Evolutionary conservation across 345 rosid genomes (phyloP), one percentile per base, ranked within the genome.

Genomic region (Citrus mangshanensis): DNA sequence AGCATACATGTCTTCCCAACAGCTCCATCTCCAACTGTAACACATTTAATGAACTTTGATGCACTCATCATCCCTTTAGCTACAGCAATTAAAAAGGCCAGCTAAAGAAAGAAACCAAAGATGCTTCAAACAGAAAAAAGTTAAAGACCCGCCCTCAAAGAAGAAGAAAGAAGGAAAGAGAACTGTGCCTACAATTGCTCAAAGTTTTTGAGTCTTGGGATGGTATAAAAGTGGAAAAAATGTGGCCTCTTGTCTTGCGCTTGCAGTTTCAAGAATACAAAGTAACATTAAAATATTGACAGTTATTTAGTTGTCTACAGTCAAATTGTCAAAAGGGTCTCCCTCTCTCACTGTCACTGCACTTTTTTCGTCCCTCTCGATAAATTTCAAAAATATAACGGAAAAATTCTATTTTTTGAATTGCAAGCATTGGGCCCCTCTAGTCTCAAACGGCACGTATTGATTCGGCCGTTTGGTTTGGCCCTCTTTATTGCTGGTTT

Each of bases 1-100:
- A 96, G 99, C 99, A 94, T 96, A 86, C 98, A 96, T n/a, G 99
- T 96, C 87, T 96, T 96, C 58, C 99, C 99, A 32, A 96, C 99
- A 86, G 98, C 99, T 82, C 99, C 99, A 84, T 96, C 99, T 81
- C 99, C 99, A 73, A 96, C 99, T 1, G 99, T 94, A 71, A 96
- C 99, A 82, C 99, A 96, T 86, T 96, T 96, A 54, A 96, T 94
- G 92, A 96, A 96, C 94, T 89, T 96, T 1, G 98, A 92, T 85
- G 91, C 98, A 74, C 93, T 96, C 99, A 94, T 95, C 76, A 68
- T 87, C 84, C 46, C 60, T 79, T 76, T 32, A 79, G 37, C 80
- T 65, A 74, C 80, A 67, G 49, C 24, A 22, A 67, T 24, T 16
- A 51, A 67, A 78, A 38, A 77, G 75, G 34, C 54, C 30, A 79